Conservation (phyloP, 108 stramenopile genomes). For the Skeletonema tropicum region DNA sequence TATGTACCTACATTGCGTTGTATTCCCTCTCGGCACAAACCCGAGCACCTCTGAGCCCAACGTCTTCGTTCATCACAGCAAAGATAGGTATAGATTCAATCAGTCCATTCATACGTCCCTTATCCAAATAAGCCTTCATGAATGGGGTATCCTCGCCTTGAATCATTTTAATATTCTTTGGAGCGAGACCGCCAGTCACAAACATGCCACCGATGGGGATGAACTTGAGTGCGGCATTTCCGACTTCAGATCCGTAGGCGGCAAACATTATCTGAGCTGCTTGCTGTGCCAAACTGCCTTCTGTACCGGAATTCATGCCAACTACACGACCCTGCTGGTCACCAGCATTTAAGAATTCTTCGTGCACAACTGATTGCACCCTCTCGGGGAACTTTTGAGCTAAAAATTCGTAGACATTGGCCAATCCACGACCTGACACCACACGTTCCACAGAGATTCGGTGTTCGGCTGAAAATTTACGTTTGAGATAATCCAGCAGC, state of each 20-base stretch:
- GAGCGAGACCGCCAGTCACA: slow-evolving; percentile 95
- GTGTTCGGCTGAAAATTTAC: slow-evolving; percentile 60
- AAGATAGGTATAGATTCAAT: slow-evolving; percentile 81
- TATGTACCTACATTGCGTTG: slow-evolving; percentile 1
- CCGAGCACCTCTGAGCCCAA: slow-evolving; percentile 91
- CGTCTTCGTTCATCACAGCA: slow-evolving; percentile 93
- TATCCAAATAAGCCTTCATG: slow-evolving; percentile 90
- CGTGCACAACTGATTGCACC: slow-evolving; percentile 69
- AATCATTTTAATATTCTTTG: slow-evolving; percentile 91
- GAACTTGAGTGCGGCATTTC: slow-evolving; percentile 87
- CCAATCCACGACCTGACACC: slow-evolving; percentile 93
- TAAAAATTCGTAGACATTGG: slow-evolving; percentile 95
- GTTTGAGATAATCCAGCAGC: slow-evolving; percentile 65
- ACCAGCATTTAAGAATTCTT: slow-evolving; percentile 64
- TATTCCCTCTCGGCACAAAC: slow-evolving; percentile 56
- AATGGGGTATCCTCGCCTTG: slow-evolving; percentile 84
- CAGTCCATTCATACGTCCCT: slow-evolving; percentile 85
- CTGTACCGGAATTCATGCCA: slow-evolving; percentile 49
- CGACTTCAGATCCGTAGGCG: slow-evolving; percentile 93
- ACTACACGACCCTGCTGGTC: slow-evolving; percentile 78
- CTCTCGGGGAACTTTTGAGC: slow-evolving; percentile 77
- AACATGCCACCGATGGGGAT: slow-evolving; percentile 95
- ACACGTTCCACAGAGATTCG: slow-evolving; percentile 96
- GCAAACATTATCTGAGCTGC: slow-evolving; percentile 73
- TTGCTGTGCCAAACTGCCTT: slow-evolving; percentile 54